Base-by-base conservation (phyloP, 768 basidiomycete genomes). In the Leccinum uliginosum region DNA sequence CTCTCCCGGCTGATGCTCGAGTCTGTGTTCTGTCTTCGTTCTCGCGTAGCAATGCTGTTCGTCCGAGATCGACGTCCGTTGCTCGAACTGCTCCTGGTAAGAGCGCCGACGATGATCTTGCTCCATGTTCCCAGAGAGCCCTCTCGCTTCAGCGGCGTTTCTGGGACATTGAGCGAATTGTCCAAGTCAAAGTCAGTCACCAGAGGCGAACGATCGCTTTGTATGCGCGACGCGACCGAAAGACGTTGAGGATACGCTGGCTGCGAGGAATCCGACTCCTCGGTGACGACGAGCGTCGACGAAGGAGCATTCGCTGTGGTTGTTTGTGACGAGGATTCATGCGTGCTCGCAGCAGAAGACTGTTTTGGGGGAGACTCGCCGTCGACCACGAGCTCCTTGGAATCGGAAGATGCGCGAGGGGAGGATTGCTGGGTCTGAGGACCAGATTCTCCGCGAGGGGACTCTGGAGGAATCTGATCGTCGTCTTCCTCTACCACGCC, bases 1-100 rank as follows among this genome's bases (percentile, higher is more conserved):
- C 89, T 91, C 73, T 91, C 88, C 44, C 87, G 78, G 65, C 85
- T 89, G 51, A 87, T 73, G 60, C 83, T 84, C 15, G 87, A 88
- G 63, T 89, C 87, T 3, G 84, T 85, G 57, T 86, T 78, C 67
- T 85, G 83, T 40, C 85, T 80, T 64, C 83, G 75, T 56, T 87
- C 83, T 50, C 87, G 83, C 47, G 81, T 80, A 44, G 78, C 78
- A 55, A 90, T 80, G 65, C 88, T 90, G 64, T 91, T 91, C 40
- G 86, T 84, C 40, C 91, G 84, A 51, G 89, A 91, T 50, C 90
- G 84, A 62, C 89, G 82, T 8, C 90, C 89, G 52, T 73, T 78
- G 51, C 78, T 80, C 44, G 89, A 89, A 34, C 78, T 81, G 26
- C 83, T 82, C 59, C 87, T 77, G 34, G 80, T 79, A 61, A 93